A percentile compares a stretch with the other conserved stretches of the same genome.
Conservation (phyloP, 768 basidiomycete genomes). For the Hypholoma fasciculare region DNA sequence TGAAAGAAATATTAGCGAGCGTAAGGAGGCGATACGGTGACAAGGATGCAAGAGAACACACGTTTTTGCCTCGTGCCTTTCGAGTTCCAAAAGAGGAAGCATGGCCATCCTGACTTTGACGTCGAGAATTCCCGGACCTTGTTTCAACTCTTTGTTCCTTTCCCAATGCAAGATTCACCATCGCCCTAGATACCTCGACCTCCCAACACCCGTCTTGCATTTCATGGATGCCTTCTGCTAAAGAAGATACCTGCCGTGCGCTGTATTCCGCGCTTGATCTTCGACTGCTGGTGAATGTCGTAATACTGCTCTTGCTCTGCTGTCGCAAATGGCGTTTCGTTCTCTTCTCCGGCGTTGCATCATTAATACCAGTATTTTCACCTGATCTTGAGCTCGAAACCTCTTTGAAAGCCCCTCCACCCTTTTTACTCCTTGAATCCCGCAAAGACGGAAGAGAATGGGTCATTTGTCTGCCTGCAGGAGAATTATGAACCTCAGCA, state of each 20-base stretch:
- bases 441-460: constrained; percentile 19
- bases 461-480: constrained; percentile 9
- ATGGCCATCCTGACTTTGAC: constrained; percentile 17
- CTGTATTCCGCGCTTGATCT: constrained; percentile 61
- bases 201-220: constrained; percentile 51
- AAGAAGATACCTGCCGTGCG: constrained; percentile 43
- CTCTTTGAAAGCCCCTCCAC: background rate
- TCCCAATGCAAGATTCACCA: constrained; percentile 49
- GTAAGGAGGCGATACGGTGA: constrained; percentile 25
- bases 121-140: constrained; percentile 14
- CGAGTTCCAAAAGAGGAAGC: constrained; percentile 29
- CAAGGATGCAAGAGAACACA: constrained; percentile 28
- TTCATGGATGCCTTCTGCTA: constrained; percentile 15
- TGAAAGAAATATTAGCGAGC: constrained; percentile 28
- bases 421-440: constrained; percentile 5
- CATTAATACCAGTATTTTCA: constrained; percentile 13
- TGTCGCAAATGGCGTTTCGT: background rate
- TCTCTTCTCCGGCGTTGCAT: background rate
- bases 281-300: constrained; percentile 29
- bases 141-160: constrained; percentile 21
- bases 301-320: constrained; percentile 30
- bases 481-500: background rate
- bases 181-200: constrained; percentile 56
- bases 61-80: constrained; percentile 40
- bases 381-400: constrained; percentile 5